phyloP scores from a whole-genome alignment of 192 early-diverging fungal species.

The Coemansia sp. region DNA sequence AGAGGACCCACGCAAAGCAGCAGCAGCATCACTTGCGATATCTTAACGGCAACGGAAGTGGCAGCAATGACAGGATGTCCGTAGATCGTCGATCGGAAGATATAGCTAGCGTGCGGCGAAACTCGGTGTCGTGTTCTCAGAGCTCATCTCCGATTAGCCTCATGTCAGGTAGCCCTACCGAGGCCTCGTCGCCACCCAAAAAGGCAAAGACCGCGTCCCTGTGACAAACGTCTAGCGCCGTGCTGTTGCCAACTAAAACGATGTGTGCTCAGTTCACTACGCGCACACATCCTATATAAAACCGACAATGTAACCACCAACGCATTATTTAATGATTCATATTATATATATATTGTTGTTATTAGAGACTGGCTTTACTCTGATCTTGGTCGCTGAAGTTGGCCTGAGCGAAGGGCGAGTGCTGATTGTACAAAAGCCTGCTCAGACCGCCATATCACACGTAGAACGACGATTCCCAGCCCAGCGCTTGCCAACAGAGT shows the following conservation, averaged over 20 bases:
- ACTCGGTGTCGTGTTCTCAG: conserved; percentile 18
- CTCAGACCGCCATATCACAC: conserved; percentile 35
- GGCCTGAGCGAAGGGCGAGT: conserved; percentile 21
- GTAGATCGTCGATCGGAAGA: neutral
- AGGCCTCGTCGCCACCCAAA: conserved; percentile 41
- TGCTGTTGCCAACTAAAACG: conserved; percentile 2
- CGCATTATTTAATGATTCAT: neutral
- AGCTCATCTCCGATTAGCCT: conserved; percentile 9
- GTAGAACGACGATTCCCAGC: conserved; percentile 23
- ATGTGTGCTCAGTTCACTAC: neutral
- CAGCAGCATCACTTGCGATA: conserved; percentile 2
- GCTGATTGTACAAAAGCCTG: conserved; percentile 33
- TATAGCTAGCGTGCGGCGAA: neutral
- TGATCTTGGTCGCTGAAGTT: neutral
- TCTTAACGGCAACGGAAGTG: neutral
- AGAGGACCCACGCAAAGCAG: neutral
- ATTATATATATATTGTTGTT: neutral
- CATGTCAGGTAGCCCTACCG: conserved; percentile 15
- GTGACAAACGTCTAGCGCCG: conserved; percentile 6
- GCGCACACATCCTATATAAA: neutral
- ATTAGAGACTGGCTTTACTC: neutral
- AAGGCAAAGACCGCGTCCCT: conserved; percentile 51
- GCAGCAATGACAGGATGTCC: conserved; percentile 5
- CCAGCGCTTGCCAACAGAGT: conserved; percentile 19
- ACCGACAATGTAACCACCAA: neutral